Percentiles rank a stretch among this genome's conserved stretches.
These are phyloP conservation scores for Leptomonas pyrrhocoris DNA, from an alignment of 208 protist species.

Conservation along the genomic window DNA sequence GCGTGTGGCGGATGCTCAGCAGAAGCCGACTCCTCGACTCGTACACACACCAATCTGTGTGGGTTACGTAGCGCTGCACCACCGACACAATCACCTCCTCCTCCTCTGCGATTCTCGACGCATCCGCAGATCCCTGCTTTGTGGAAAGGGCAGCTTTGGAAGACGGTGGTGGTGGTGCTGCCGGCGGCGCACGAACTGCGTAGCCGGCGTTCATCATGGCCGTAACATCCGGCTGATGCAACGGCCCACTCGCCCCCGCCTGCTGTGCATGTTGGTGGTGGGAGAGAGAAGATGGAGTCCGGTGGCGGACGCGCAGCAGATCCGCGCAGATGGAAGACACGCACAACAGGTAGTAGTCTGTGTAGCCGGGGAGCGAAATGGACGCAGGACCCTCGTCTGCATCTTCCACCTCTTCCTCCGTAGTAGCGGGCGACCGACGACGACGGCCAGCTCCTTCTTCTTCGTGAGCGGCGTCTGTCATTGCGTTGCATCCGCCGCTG, in stretches of 20 bases:
- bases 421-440: background rate
- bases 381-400: background rate
- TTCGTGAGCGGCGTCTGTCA: background rate
- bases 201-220: constrained; percentile 16
- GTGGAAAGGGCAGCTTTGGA: background rate
- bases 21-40: constrained; percentile 25
- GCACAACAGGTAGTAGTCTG: constrained; percentile 40
- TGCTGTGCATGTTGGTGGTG: background rate
- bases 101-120: too few relatives aligned
- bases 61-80: constrained; percentile 53
- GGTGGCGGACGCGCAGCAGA: constrained; percentile 33
- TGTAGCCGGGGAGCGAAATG: background rate
- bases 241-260: background rate
- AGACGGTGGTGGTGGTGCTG: background rate
- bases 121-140: background rate
- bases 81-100: constrained; percentile 13
- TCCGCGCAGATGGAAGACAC: constrained; percentile 60
- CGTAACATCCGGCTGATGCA: constrained; percentile 3
- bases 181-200: background rate
- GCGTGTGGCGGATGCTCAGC: constrained; percentile 44
- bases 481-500: background rate
- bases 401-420: background rate
- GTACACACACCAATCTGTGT: constrained; percentile 40
- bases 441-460: too few relatives aligned
- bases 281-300: background rate